These are phyloP conservation scores for Elongisporangium anandrum DNA, from an alignment of 352 stramenopile species.

Conservation along the genomic window DNA sequence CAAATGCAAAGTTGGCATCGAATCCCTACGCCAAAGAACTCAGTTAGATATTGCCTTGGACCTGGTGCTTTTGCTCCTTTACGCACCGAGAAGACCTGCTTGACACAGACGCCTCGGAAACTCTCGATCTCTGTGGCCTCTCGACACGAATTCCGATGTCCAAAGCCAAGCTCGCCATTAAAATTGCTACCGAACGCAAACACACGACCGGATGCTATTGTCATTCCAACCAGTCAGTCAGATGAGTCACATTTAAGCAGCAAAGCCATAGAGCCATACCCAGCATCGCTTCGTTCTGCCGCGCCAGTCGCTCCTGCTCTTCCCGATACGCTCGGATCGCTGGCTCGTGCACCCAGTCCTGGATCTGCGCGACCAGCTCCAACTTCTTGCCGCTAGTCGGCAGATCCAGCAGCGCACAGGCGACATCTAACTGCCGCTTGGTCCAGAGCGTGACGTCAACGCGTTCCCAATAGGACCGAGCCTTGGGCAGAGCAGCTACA, in stretches of 20 bases:
- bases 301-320: constrained; percentile 25
- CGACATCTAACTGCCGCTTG: constrained; percentile 48
- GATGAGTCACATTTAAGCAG: background rate
- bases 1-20: constrained; percentile 73
- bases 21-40: constrained; percentile 35
- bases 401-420: constrained; percentile 56
- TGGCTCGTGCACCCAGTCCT: constrained; percentile 69
- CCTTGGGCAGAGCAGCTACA: constrained; percentile 37
- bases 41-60: background rate
- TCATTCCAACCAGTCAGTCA: background rate
- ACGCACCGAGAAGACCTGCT: constrained; percentile 41
- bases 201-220: constrained; percentile 43
- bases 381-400: constrained; percentile 43
- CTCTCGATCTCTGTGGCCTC: constrained; percentile 49
- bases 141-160: constrained; percentile 32
- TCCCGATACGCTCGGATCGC: constrained; percentile 32
- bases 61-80: background rate
- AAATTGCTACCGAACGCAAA: constrained; percentile 69
- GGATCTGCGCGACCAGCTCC: constrained; percentile 56
- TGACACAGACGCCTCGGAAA: constrained; percentile 39
- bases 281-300: constrained; percentile 37
- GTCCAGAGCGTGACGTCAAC: constrained; percentile 50
- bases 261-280: constrained; percentile 14
- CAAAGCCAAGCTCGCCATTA: constrained; percentile 57
- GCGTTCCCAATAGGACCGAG: constrained; percentile 49